A percentile compares a stretch with the other conserved stretches of the same genome.
phyloP scores from a whole-genome alignment of 2,329 filamentous ascomycete species.

The Fusarium illudens region DNA sequence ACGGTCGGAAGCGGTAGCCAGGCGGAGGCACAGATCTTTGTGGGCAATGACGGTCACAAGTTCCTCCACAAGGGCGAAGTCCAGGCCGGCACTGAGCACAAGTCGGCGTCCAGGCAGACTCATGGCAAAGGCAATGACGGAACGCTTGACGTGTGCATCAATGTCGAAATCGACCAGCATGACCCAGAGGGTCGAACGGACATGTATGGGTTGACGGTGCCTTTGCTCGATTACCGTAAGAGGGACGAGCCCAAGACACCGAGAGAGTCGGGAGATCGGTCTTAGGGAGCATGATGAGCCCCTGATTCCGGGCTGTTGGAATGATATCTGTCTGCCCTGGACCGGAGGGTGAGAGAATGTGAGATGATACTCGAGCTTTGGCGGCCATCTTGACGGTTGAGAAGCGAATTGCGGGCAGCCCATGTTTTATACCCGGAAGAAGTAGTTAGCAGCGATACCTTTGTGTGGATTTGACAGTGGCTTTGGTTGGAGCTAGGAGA shows the following conservation, averaged over 20 bases:
- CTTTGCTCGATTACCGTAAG: constrained; percentile 62
- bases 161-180: constrained; percentile 86
- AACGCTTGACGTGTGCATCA: constrained; percentile 81
- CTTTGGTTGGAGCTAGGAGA: not conserved
- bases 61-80: constrained; percentile 80
- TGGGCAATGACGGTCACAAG: constrained; percentile 70
- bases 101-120: constrained; percentile 68
- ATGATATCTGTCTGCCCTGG: not conserved
- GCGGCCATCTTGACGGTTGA: constrained; percentile 1
- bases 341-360: not conserved
- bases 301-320: too few species aligned
- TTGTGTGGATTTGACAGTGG: constrained; percentile 3
- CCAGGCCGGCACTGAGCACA: constrained; percentile 80
- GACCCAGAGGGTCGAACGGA: constrained; percentile 82
- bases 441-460: constrained; percentile 6
- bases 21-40: constrained; percentile 41
- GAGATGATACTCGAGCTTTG: not conserved
- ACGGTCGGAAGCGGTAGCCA: constrained; percentile 29
- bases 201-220: constrained; percentile 87
- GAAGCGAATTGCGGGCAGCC: constrained; percentile 10
- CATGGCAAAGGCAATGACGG: constrained; percentile 66
- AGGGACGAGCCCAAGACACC: constrained; percentile 39
- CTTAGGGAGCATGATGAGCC: not conserved
- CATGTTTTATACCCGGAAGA: constrained; percentile 30
- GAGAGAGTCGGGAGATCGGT: constrained; percentile 32